Evolutionary conservation across 1,284 basidiomycete species (phyloP), one percentile per base, ranked within the genome.

Genomic region (Porodaedalea pini): DNA sequence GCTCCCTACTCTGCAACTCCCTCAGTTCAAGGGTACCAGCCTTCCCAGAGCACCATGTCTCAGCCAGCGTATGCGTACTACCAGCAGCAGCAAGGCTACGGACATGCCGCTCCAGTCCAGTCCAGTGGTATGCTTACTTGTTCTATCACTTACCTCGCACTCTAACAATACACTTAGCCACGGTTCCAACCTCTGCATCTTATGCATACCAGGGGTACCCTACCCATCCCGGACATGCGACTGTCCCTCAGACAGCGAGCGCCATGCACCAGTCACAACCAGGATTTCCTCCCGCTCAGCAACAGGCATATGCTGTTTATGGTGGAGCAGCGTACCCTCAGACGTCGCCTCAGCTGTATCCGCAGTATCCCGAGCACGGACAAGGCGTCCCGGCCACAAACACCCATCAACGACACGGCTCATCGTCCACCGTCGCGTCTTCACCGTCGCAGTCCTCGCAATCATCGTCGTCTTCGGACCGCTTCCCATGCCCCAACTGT

Each of bases 401-500:
- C 31, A 27, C 50, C 21, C 39, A 58, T 34, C 57, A 58, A 11
- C 34, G 55, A 4, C 31, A 13, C 25, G 36, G 51, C n/a, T 37
- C 43, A 8, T 57, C 56, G 19, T 37, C 40, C 19, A 47, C 49
- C 31, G 29, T 39, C 13, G 19, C 41, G 7, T 48, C 56, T 36
- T 37, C 56, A 19, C 43, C 56, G 49, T 52, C 51, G 17, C 45
- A 65, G 34, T 53, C 59, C 10, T 64, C 68, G n/a, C 44, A 61
- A 56, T 64, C 58, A 8, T 62, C 57, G 34, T 58, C 51, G 56
- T 62, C 41, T 64, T 64, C 41, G 57, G 83, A 87, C 66, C 78
- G 85, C 34, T 86, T 78, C 71, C 75, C 76, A 55, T 90, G 88
- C 71, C 80, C 85, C 54, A 76, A 79, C 62, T 90, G 88, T 69